phyloP scores from a whole-genome alignment of 139 green algal species.

The Chlorella sp. region DNA sequence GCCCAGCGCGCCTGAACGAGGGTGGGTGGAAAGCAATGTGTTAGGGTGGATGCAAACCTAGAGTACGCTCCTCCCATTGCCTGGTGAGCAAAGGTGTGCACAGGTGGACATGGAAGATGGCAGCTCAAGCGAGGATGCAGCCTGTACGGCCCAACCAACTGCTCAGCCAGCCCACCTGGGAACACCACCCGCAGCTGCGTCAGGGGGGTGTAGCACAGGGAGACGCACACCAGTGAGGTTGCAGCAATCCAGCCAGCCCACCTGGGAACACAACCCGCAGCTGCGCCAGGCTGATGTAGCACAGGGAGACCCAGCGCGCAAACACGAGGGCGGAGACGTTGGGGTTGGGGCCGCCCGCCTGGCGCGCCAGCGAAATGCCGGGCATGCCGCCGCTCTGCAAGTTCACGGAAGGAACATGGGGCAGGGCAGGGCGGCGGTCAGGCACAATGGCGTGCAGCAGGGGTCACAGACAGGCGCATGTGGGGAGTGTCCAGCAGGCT shows the following conservation, averaged over 20 bases:
- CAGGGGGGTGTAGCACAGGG: conserved; percentile 61
- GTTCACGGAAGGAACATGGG: background rate
- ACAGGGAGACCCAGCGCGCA: conserved; percentile 55
- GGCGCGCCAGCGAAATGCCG: background rate
- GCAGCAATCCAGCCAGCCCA: no score
- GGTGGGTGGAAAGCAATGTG: background rate
- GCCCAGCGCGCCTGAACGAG: background rate
- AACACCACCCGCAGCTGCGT: conserved; percentile 76
- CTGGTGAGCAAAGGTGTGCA: no score
- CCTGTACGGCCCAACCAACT: no score
- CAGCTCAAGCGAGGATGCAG: no score
- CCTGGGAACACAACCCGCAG: conserved; percentile 73
- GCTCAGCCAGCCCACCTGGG: conserved; percentile 51
- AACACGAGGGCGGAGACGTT: conserved; percentile 30
- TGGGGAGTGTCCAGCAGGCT: background rate
- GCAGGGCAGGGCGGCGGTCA: background rate
- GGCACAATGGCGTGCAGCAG: background rate
- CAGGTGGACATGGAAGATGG: no score
- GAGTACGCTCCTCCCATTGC: no score
- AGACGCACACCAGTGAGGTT: no score
- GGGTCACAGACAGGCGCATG: background rate
- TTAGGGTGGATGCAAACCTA: no score
- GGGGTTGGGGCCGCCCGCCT: background rate
- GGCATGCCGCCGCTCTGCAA: conserved; percentile 26
- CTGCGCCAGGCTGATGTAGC: conserved; percentile 73